phyloP scores from a whole-genome alignment of 192 early-diverging fungal genomes.

The Linderina pennispora region DNA sequence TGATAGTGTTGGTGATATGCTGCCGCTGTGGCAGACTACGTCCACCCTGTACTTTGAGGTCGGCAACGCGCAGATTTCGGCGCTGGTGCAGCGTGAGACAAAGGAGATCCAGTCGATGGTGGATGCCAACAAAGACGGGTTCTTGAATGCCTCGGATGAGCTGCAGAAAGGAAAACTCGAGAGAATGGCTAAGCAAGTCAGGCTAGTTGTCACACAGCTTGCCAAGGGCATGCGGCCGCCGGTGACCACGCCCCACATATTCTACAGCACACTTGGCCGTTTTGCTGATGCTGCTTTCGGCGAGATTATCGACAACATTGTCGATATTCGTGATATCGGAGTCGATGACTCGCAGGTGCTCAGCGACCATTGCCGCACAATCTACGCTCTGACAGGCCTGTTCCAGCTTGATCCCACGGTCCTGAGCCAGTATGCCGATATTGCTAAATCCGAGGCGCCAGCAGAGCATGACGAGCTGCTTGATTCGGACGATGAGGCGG shows the following conservation, averaged over 20 bases:
- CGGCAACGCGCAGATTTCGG: constrained; percentile 1
- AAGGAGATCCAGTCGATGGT: constrained; percentile 9
- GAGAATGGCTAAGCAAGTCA: constrained; percentile 6
- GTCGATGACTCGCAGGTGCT: constrained; percentile 35
- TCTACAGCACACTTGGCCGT: constrained; percentile 8
- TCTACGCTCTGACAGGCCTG: not conserved
- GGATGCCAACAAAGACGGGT: constrained; percentile 2
- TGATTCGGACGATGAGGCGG: constrained; percentile 8
- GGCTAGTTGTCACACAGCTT: constrained; percentile 13
- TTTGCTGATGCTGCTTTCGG: constrained; percentile 19
- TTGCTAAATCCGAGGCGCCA: not conserved
- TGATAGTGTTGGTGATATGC: not conserved
- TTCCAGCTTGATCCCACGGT: constrained; percentile 11
- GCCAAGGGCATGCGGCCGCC: constrained; percentile 18
- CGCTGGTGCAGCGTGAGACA: constrained; percentile 3
- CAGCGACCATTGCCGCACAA: constrained; percentile 24
- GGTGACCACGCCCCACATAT: constrained; percentile 13
- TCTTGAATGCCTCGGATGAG: not conserved
- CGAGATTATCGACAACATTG: constrained; percentile 9
- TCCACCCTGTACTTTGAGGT: constrained; percentile 3
- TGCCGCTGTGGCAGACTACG: constrained; percentile 3
- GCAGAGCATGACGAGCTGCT: constrained; percentile 3
- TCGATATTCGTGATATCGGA: constrained; percentile 23
- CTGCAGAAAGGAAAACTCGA: constrained; percentile 1
- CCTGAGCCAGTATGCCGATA: not conserved